A percentile compares a stretch with the other conserved stretches of the same genome.
phyloP scores from a whole-genome alignment of 805 yeast species.

The Cyberlindnera euphorbiae region DNA sequence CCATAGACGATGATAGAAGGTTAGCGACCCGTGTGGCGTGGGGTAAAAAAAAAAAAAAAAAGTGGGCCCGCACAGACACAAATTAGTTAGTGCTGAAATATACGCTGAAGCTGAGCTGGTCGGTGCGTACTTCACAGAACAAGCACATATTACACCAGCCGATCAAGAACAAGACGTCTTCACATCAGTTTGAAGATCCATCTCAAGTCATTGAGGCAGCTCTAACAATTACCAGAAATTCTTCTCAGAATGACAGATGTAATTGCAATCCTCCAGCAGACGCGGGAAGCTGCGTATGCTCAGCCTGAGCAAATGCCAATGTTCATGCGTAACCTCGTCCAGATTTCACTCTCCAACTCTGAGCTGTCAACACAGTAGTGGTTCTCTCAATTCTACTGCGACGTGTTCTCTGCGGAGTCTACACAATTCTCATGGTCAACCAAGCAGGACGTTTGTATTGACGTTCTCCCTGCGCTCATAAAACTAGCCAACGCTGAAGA shows the following conservation, averaged over 20 bases:
- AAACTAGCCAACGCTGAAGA: slow-evolving; percentile 21
- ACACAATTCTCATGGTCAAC: slow-evolving; percentile 6
- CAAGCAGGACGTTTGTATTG: slow-evolving; percentile 17
- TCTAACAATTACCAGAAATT: too few relatives aligned
- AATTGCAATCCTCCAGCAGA: slow-evolving; percentile 15
- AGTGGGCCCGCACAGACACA: too few relatives aligned
- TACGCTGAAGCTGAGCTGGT: too few relatives aligned
- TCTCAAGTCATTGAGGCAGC: too few relatives aligned
- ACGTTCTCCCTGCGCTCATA: slow-evolving; percentile 13
- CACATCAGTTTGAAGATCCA: too few relatives aligned
- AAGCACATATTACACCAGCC: too few relatives aligned
- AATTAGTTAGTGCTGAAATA: too few relatives aligned
- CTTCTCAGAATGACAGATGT: slow-evolving; percentile 1
- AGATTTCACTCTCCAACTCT: slow-evolving; percentile 10
- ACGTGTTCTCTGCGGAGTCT: slow-evolving; percentile 17
- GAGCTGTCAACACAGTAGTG: slow-evolving; percentile 23
- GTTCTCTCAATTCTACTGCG: slow-evolving; percentile 22
- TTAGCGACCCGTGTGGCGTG: too few relatives aligned
- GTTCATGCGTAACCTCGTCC: slow-evolving; percentile 15
- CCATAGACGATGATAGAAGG: too few relatives aligned
- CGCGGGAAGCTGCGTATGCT: slow-evolving; percentile 9
- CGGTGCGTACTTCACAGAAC: too few relatives aligned
- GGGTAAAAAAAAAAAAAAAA: too few relatives aligned
- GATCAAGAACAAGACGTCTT: too few relatives aligned
- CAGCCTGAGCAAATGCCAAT: slow-evolving; percentile 16